Base-by-base conservation (phyloP, 768 basidiomycete species). In the Podaxis carcinomalis region DNA sequence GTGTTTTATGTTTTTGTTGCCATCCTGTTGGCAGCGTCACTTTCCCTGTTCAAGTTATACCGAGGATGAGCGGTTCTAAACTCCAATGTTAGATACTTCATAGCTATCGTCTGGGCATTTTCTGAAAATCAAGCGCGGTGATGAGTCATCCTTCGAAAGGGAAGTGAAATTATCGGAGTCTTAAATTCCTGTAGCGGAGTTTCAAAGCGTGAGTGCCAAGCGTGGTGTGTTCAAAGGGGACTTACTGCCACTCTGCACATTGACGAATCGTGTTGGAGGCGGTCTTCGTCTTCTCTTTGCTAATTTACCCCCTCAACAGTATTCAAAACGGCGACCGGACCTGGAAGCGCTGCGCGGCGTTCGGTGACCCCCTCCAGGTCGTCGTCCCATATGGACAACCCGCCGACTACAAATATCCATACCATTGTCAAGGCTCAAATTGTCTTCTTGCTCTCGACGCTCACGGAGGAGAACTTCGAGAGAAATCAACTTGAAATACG, bases 381-480 rank as follows among this genome's bases (percentile, higher is more conserved):
- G 59, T 60, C 59, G 83, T 87, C 88, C 79, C 84, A 87, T 77
- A 92, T 91, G 90, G 90, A 92, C 79, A 89, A 84, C 72, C 85
- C 89, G 81, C 84, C 88, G 76, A 87, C 81, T 72, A 87, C 88
- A 73, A 92, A 91, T 74, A 92, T 93, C 71, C 87, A 92, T 75
- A 93, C 90, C 72, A 93, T 93, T 74, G 92, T 94, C 78, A 92
- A 92, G 77, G 91, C 95, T 62, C 95, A 99, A 81, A 95, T 99
- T 71, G 95, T 96, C 66, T 98, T 99, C 77, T 83, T 98, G 61
- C 84, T 99, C 66, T 94, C 93, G 28, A 98, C 94, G 27, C 85
- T 98, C 63, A 94, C 93, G 62, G 96, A 98, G 77, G 96, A 98
- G 69, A 95, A 94, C 76, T 99, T 93, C 72, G 92, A 93, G 71